phyloP scores from a whole-genome alignment of 2,329 filamentous ascomycete genomes.

The Colletotrichum camelliae region DNA sequence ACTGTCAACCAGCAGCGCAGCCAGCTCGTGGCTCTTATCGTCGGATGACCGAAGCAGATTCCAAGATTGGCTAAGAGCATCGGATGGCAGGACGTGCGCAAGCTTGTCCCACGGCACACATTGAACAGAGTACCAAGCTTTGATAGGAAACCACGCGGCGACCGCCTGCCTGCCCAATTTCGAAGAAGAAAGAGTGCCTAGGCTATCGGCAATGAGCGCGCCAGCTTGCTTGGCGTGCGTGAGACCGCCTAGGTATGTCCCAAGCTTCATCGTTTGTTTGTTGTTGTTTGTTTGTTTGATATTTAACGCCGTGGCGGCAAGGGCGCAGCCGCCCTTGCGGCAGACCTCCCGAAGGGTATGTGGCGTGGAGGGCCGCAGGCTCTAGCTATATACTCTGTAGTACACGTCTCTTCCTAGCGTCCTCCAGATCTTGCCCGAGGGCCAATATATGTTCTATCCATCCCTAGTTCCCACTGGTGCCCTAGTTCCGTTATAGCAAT shows the following conservation, averaged over 20 bases:
- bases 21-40: background rate
- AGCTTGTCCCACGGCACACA: background rate
- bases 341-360: too few relatives aligned
- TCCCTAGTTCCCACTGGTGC: too few relatives aligned
- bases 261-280: too few relatives aligned
- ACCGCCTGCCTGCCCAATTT: rapidly evolving
- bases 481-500: too few relatives aligned
- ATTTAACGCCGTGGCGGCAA: too few relatives aligned
- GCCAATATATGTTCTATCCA: too few relatives aligned
- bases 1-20: background rate
- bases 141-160: background rate
- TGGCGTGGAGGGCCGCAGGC: too few relatives aligned
- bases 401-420: too few relatives aligned
- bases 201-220: background rate
- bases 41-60: background rate
- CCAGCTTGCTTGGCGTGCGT: background rate
- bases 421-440: too few relatives aligned
- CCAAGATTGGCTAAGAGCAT: background rate
- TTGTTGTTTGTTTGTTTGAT: too few relatives aligned
- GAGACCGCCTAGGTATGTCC: background rate
- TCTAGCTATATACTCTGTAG: too few relatives aligned
- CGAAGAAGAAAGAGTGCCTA: background rate
- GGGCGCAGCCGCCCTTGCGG: too few relatives aligned
- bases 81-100: background rate
- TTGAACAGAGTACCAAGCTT: background rate